These are phyloP conservation scores for Metschnikowia kofuensis DNA, from an alignment of 805 yeast genomes.

Conservation along the genomic window DNA sequence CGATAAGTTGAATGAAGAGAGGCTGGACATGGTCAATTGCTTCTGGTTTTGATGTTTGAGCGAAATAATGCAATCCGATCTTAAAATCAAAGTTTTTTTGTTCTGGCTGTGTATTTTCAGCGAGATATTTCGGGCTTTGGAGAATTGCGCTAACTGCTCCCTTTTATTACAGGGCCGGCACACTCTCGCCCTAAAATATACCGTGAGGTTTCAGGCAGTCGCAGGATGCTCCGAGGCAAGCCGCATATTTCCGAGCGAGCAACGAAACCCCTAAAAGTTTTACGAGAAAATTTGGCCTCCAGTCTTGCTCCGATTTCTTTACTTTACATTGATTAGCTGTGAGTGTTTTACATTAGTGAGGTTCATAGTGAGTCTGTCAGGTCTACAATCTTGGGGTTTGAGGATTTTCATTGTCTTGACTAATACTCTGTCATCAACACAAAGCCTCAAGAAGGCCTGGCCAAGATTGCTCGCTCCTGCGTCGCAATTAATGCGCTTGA, in stretches of 20 bases:
- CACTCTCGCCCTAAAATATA: slow-evolving; percentile 12
- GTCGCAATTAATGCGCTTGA: slow-evolving; percentile 1
- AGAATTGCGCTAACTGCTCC: neutral
- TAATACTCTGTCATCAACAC: no score
- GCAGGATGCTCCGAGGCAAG: slow-evolving; percentile 5
- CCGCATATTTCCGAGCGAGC: slow-evolving; percentile 3
- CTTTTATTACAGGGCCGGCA: slow-evolving; percentile 6
- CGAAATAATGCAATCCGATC: no score
- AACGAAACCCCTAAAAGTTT: neutral
- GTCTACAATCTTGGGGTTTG: no score
- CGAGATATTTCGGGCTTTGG: neutral
- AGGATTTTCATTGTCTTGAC: no score
- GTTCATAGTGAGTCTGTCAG: no score
- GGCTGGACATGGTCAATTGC: slow-evolving; percentile 17
- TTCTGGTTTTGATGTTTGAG: no score
- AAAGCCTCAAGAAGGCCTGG: neutral
- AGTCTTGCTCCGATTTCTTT: neutral
- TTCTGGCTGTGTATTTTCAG: neutral
- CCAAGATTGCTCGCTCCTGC: slow-evolving; percentile 2
- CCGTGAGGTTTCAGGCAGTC: neutral
- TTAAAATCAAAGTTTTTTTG: neutral
- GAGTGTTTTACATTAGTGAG: no score
- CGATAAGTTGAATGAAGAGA: slow-evolving; percentile 50
- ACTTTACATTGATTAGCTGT: no score
- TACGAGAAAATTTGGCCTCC: neutral